Percentiles rank a stretch among this genome's conserved stretches.
Conservation (phyloP, 2,329 filamentous ascomycete species). For the Calonectria multiphialidica region DNA sequence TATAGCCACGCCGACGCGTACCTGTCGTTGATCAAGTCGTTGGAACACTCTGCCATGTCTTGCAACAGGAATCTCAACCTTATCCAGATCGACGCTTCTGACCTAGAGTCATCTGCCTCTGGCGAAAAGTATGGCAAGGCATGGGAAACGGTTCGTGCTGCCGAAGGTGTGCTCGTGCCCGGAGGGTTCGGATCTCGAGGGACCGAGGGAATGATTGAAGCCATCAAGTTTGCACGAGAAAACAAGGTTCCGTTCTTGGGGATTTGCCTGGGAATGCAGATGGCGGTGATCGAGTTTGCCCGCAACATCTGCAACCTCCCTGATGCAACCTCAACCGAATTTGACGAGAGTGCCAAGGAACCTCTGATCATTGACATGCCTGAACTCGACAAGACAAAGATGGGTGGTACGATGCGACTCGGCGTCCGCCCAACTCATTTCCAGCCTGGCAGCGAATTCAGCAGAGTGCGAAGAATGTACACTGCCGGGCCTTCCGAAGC, state of each 20-base stretch:
- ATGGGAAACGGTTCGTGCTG: conserved; percentile 83
- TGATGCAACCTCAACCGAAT: conserved; percentile 68
- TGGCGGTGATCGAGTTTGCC: conserved; percentile 91
- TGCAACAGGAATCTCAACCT: conserved; percentile 71
- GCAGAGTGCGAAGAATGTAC: conserved; percentile 81
- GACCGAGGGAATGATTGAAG: conserved; percentile 90
- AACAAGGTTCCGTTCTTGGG: conserved; percentile 87
- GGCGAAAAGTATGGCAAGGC: conserved; percentile 80
- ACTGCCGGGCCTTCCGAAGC: conserved; percentile 55
- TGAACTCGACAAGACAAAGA: conserved; percentile 29
- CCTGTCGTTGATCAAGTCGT: conserved; percentile 82
- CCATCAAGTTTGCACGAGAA: conserved; percentile 87
- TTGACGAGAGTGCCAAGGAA: conserved; percentile 67
- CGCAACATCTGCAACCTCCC: conserved; percentile 78
- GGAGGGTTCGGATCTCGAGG: conserved; percentile 87
- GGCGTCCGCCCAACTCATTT: conserved; percentile 82
- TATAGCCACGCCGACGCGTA: conserved; percentile 92
- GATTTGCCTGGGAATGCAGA: conserved; percentile 92
- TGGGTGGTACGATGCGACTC: conserved; percentile 90
- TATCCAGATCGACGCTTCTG: neutral
- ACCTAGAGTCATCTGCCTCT: neutral
- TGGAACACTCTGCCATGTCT: conserved; percentile 93
- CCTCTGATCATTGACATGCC: conserved; percentile 92
- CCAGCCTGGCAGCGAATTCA: conserved; percentile 82
- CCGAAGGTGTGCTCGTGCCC: conserved; percentile 65